Evolutionary conservation across 1,139 yeast species (phyloP).

Genomic region (Blastobotrys arbuscula): DNA sequence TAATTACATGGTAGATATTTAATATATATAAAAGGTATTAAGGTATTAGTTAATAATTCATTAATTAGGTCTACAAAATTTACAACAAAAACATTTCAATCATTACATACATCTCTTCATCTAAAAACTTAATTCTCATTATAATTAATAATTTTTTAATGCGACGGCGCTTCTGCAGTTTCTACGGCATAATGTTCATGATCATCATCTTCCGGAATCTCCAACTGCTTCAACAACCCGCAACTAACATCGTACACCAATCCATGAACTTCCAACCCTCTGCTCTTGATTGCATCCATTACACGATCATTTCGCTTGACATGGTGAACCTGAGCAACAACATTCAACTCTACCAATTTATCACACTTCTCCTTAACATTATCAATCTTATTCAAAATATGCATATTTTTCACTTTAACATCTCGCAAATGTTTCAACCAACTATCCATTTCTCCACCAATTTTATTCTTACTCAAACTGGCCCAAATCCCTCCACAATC

Average conservation of each 20-base stretch:
- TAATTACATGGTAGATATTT: too few relatives aligned
- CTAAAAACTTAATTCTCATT: neutral
- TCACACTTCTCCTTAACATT: slow-evolving; percentile 49
- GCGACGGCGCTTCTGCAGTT: neutral
- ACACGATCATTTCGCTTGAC: slow-evolving; percentile 72
- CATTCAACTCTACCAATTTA: slow-evolving; percentile 74
- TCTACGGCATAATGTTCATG: slow-evolving; percentile 20
- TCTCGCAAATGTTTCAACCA: slow-evolving; percentile 76
- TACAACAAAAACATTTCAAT: neutral
- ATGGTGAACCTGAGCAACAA: slow-evolving; percentile 51
- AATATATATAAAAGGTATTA: neutral
- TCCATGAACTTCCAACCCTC: slow-evolving; percentile 86
- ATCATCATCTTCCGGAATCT: slow-evolving; percentile 34
- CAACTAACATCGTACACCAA: slow-evolving; percentile 79
- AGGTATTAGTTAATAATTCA: neutral
- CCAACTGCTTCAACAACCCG: slow-evolving; percentile 54
- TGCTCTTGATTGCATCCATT: slow-evolving; percentile 57
- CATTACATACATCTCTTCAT: neutral
- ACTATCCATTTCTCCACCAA: slow-evolving; percentile 70
- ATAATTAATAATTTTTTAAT: too few relatives aligned
- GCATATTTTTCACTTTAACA: slow-evolving; percentile 52
- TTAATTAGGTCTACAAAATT: neutral
- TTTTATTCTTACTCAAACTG: slow-evolving; percentile 60
- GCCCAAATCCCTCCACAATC: slow-evolving; percentile 98
- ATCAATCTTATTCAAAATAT: slow-evolving; percentile 35